Percentiles rank a stretch among this genome's conserved stretches.
These are phyloP conservation scores for Omphalea diandra DNA, from an alignment of 441 rosid genomes.

Conservation along the genomic window DNA sequence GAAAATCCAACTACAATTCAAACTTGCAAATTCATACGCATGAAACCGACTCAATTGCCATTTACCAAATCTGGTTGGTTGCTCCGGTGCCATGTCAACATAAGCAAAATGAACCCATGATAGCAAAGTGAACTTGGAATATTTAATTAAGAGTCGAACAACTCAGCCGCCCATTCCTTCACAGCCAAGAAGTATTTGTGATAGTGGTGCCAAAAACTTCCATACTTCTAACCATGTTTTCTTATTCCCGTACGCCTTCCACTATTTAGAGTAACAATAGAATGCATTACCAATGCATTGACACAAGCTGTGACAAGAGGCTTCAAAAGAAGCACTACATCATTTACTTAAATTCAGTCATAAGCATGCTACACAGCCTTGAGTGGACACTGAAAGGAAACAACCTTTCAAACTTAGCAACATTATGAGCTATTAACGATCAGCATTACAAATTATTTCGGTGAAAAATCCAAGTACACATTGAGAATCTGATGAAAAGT, in stretches of 20 bases:
- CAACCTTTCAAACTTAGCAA: background rate
- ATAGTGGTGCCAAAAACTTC: background rate
- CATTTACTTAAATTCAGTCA: background rate
- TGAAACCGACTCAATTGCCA: too few relatives aligned
- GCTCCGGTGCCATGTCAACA: too few relatives aligned
- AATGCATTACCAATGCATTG: background rate
- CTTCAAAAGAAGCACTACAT: too few relatives aligned
- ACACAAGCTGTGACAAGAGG: background rate
- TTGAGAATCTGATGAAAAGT: background rate
- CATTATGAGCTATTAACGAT: background rate
- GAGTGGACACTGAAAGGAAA: background rate
- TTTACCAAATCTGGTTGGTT: too few relatives aligned
- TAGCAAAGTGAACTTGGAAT: background rate
- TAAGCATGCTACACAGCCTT: background rate
- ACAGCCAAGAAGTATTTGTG: background rate
- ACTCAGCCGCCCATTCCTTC: slow-evolving; percentile 20
- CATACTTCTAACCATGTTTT: background rate
- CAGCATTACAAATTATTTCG: background rate
- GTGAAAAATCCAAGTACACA: too few relatives aligned
- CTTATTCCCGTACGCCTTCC: background rate
- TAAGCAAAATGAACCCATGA: background rate
- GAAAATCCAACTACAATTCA: too few relatives aligned
- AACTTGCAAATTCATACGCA: too few relatives aligned
- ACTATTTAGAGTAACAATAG: background rate
- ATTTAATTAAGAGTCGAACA: background rate